A percentile compares a stretch with the other conserved stretches of the same genome.
Conservation (phyloP, 2,329 filamentous ascomycete species). For the Scedosporium dehoogii region DNA sequence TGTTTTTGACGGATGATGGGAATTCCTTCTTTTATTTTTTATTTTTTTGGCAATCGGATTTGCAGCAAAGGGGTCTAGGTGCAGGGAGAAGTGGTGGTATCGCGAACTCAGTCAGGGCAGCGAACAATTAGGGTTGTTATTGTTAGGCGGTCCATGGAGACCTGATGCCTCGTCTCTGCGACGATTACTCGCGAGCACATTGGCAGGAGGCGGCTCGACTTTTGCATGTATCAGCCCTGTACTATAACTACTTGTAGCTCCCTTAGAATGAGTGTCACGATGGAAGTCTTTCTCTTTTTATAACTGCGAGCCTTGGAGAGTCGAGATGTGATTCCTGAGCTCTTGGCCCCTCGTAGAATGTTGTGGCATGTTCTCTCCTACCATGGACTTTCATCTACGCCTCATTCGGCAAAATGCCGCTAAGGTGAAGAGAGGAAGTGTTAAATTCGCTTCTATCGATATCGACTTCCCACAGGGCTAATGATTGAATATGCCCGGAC, state of each 20-base stretch:
- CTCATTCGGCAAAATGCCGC: too few species aligned
- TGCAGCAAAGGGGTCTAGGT: neutral
- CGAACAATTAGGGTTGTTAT: neutral
- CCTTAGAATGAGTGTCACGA: neutral
- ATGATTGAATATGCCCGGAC: too few species aligned
- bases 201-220: neutral
- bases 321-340: neutral
- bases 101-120: neutral
- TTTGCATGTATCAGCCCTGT: neutral
- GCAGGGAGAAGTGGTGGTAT: neutral
- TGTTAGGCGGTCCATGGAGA: neutral
- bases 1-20: conserved; percentile 5
- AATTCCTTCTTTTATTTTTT: conserved; percentile 9
- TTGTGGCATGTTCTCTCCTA: neutral
- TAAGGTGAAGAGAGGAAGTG: too few species aligned
- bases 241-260: neutral
- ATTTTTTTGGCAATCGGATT: conserved; percentile 1
- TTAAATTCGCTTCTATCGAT: too few species aligned
- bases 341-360: neutral
- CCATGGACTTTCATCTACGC: too few species aligned
- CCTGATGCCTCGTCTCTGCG: neutral
- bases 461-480: too few species aligned
- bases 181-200: neutral
- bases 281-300: neutral
- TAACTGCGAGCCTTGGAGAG: neutral